Base-by-base conservation (phyloP, 805 yeast species). In the Metschnikowia bowlesiae region DNA sequence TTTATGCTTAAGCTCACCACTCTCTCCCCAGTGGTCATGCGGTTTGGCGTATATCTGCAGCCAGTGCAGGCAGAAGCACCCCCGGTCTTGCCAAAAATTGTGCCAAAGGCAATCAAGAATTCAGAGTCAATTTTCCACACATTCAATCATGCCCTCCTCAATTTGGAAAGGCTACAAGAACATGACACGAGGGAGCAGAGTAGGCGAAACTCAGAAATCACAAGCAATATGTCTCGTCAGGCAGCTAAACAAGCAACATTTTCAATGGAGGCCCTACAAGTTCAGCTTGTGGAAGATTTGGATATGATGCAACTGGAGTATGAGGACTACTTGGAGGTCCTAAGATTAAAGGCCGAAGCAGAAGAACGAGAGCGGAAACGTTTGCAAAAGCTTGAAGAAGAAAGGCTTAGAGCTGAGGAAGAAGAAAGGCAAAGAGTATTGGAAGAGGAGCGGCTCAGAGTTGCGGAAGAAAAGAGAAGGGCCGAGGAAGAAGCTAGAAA, bases 401-500 rank as follows among this genome's bases (percentile, higher is more conserved):
- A 52, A 36, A 35, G 36, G 14, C 39, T 51, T 62, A 52, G 53
- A 56, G 48, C 58, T 40, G 26, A 35, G 34, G 46, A 39, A 43
- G 35, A 30, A 44, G 50, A 46, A 22, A 52, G 35, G 18, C 40
- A 22, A 22, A 52, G 53, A 56, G 48, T 58, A 40, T 30, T 39
- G 34, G 46, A 39, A 43, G 35, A 30, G 41, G 50, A 46, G 16
- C 49, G 35, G 18, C 40, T 54, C 34, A 47, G 47, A 16, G 52
- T 52, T 3, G 47, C 51, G 57, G 69, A 55, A 30, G 29, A 39
- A 30, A 36, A 32, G 36, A 14, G 36, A n/a, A 41, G 56, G 39
- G 52, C 53, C 4, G 47, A 50, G 57, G 69, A 55, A 30, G 29
- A 39, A 30, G 38, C 28, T 33, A 14, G 36, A n/a, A 39, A 54